Base-by-base conservation (phyloP, 306 rosid species). In the Dalbergia cultrata region DNA sequence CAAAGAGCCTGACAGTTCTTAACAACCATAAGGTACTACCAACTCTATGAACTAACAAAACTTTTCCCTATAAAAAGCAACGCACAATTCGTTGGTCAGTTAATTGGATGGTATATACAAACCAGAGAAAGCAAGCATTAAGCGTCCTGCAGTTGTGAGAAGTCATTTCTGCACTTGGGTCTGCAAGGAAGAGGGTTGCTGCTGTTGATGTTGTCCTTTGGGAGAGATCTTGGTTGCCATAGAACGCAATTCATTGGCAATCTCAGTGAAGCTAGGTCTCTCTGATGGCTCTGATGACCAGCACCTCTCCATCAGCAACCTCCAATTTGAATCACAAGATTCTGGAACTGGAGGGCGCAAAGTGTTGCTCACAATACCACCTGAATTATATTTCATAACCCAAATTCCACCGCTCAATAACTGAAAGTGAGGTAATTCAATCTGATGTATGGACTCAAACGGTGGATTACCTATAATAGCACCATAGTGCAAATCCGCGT, bases 321-420 rank as follows among this genome's bases (percentile, higher is more conserved):
- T 88, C 97, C 97, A 92, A 35, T 92, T 96, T 0, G 86, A 79
- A 63, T 88, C 93, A 73, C 97, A 88, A 64, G 80, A 76, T 21
- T 87, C 89, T 0, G 93, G 97, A 62, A 92, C 63, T 10, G 72
- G 77, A 9, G 97, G 97, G 66, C 97, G 90, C 89, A 94, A 77
- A 21, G 97, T 94, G 87, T 94, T 94, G 87, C 92, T 92, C 82
- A 94, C 97, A 57, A 94, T 94, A 63, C 97, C 97, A 59, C 98
- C 98, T 94, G 87, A 79, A 77, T 72, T 67, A 34, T 56, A 45
- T 60, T 61, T 3, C 8, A 62, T 69, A 53, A 76, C 67, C 61
- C 49, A 45, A 5, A 39, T 33, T 64, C 65, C 67, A 77, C 18
- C 13, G 21, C 75, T 77, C 65, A 69, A 75, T 78, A 59, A 33